Evolutionary conservation across 1,284 basidiomycete genomes (phyloP).

Genomic region (Apiotrichum mycotoxinovorans): DNA sequence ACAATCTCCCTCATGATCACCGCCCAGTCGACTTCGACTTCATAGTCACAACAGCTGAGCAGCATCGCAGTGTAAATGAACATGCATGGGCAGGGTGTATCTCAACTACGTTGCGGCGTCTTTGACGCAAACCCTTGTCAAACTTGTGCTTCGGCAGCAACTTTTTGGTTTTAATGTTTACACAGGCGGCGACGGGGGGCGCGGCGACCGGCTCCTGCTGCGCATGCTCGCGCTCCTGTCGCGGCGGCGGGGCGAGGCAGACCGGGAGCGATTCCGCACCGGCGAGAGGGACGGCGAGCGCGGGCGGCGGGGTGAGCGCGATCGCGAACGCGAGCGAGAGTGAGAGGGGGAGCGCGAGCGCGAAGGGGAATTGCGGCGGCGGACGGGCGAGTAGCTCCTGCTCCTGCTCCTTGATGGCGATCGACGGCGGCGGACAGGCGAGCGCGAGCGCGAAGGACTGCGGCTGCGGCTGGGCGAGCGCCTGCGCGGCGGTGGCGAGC

Average conservation of each 20-base stretch:
- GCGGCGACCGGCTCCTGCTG: constrained; percentile 3
- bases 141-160: too few species aligned
- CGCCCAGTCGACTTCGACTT: too few species aligned
- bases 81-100: too few species aligned
- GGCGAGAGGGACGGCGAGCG: constrained; percentile 12
- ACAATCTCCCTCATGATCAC: too few species aligned
- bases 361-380: background rate
- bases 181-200: too few species aligned
- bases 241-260: constrained; percentile 1
- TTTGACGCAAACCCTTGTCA: too few species aligned
- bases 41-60: too few species aligned
- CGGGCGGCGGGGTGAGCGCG: too few species aligned
- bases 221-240: constrained; percentile 13
- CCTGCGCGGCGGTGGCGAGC: background rate
- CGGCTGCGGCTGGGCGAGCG: background rate
- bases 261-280: constrained; percentile 4
- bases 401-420: background rate
- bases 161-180: too few species aligned
- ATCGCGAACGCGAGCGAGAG: constrained; percentile 18
- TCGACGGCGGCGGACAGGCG: constrained; percentile 1
- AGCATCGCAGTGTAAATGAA: too few species aligned
- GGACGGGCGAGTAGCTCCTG: background rate
- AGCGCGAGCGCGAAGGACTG: constrained; percentile 8
- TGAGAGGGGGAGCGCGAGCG: background rate
- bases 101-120: too few species aligned